Evolutionary conservation across 2,329 filamentous ascomycete genomes (phyloP).

Genomic region (Cercospora sp.): DNA sequence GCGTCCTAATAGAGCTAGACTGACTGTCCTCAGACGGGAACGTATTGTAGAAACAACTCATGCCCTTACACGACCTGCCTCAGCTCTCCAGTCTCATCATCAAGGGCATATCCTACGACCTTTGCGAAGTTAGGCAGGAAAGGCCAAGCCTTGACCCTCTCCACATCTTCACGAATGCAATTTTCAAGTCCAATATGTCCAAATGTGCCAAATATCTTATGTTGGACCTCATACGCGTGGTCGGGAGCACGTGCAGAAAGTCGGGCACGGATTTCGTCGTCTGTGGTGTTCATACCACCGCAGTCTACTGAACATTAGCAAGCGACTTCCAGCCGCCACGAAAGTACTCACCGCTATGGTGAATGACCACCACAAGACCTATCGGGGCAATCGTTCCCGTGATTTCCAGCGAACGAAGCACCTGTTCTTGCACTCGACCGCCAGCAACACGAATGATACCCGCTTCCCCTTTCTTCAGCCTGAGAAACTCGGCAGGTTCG

Average conservation of each 20-base stretch:
- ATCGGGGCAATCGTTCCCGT: constrained; percentile 5
- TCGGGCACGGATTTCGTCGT: background rate
- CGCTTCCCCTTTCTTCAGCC: constrained; percentile 2
- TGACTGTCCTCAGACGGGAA: background rate
- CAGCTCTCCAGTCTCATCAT: background rate
- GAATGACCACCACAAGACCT: background rate
- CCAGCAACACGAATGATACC: background rate
- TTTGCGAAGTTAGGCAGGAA: background rate
- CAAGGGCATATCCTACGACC: constrained; percentile 2
- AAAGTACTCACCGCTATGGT: background rate
- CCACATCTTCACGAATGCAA: background rate
- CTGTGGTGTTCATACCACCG: constrained; percentile 1
- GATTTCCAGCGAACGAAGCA: background rate
- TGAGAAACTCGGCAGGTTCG: constrained; percentile 1
- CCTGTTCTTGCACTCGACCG: background rate
- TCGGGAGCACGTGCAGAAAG: background rate
- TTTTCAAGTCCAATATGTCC: too few species aligned
- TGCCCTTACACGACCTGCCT: background rate
- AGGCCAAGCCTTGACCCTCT: background rate
- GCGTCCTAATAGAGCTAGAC: background rate
- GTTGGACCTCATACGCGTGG: background rate
- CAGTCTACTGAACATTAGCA: background rate
- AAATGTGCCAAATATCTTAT: background rate
- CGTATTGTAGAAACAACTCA: background rate
- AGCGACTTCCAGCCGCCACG: background rate